Base-by-base conservation (phyloP, 2,329 filamentous ascomycete genomes). In the Ascosphaera pollenicola region DNA sequence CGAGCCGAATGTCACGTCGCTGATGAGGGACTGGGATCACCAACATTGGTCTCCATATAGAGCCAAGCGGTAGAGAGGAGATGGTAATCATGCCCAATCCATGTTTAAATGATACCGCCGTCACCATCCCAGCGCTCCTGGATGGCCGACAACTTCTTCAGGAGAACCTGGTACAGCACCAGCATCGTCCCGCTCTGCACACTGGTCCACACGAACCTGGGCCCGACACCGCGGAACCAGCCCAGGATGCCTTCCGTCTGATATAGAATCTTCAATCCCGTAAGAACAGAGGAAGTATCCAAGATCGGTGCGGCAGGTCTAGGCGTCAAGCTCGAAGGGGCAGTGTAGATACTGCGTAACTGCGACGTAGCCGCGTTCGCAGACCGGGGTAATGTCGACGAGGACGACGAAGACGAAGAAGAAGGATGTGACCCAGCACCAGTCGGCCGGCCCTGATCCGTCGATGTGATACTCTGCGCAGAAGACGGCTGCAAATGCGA, bases 161-260 rank as follows among this genome's bases (percentile, higher is more conserved):
- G 61, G 41, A 95, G 64, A 43, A 76, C 78, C 61, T 95, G 87
- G 57, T 95, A 95, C 55, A 94, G 65, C 49, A 95, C 85, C 54
- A 95, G 65, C 87, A 95, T 95, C 47, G 83, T 92, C 34, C 85
- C 81, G 52, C 81, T 93, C 63, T 98, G 89, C 42, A 95, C 82
- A 51, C 87, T 93, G 17, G 89, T 98, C 89, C 89, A 98, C 11
- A 95, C 82, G 41, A 78, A 78, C 40, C 89, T 73, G 2, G 89
- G 89, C 0, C 87, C 87, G 2, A 98, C 87, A 18, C 89, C 89
- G 42, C 89, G 73, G 59, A 98, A 98, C 75, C 83, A 91, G 1
- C 89, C 91, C 2, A 70, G 70, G 13, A 95, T 49, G 1, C 89
- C 89, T 59, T 98, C 89, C 4, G 78, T 82, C 47, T 71, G 74